phyloP scores from a whole-genome alignment of 23 red algal species.

The Chondrus crispus region DNA sequence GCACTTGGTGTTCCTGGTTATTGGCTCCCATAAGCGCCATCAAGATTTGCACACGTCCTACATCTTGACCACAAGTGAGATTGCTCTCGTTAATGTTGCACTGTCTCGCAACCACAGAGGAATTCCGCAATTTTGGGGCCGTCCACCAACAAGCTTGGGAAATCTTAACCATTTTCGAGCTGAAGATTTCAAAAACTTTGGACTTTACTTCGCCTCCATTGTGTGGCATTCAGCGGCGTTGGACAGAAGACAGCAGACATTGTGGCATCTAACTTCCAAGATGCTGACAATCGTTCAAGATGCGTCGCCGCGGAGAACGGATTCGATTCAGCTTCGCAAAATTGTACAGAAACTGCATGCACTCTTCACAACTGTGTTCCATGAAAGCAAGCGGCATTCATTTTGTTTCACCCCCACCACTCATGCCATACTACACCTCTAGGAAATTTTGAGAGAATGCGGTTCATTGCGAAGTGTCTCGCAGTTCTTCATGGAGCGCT shows the following conservation, averaged over 20 bases:
- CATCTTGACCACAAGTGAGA: too few relatives aligned
- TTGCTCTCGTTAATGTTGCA: too few relatives aligned
- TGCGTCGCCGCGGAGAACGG: neutral
- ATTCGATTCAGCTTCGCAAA: neutral
- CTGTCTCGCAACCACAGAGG: too few relatives aligned
- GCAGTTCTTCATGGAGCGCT: neutral
- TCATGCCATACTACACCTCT: constrained; percentile 11
- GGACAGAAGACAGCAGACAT: neutral
- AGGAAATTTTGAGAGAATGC: neutral
- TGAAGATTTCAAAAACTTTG: constrained; percentile 3
- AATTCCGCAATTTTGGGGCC: neutral
- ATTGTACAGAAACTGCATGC: neutral
- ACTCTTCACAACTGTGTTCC: neutral
- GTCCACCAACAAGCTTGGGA: neutral
- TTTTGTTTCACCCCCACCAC: neutral
- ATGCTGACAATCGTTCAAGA: neutral
- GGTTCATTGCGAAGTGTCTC: neutral
- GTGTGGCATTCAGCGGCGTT: neutral
- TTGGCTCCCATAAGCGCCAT: neutral
- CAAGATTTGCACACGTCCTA: too few relatives aligned
- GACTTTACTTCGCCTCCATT: neutral
- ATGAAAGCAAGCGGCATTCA: neutral
- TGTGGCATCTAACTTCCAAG: neutral
- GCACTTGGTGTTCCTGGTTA: neutral
- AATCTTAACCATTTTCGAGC: neutral